A percentile compares a stretch with the other conserved stretches of the same genome.
These are phyloP conservation scores for Aspergillus quadrilineatus DNA, from an alignment of 2,329 filamentous ascomycete genomes.

Conservation along the genomic window DNA sequence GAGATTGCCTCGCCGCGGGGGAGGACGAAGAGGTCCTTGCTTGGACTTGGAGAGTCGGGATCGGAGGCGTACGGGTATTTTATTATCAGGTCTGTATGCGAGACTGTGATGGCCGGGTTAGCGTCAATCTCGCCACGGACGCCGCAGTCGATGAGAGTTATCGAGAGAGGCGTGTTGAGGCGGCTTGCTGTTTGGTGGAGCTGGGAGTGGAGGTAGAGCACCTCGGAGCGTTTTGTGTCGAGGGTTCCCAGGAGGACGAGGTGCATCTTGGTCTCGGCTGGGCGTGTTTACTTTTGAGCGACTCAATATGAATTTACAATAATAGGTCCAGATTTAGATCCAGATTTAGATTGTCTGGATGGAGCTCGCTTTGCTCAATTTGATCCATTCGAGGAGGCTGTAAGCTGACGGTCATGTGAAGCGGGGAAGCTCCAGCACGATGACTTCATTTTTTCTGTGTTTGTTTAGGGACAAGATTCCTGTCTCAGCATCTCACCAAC, in stretches of 20 bases:
- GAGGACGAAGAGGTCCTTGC: conserved; percentile 37
- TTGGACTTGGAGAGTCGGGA: conserved; percentile 4
- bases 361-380: no score
- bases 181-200: conserved; percentile 39
- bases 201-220: conserved; percentile 51
- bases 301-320: no score
- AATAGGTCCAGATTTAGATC: no score
- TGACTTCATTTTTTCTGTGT: neutral
- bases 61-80: conserved; percentile 13
- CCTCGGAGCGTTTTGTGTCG: conserved; percentile 63
- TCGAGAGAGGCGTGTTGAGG: conserved; percentile 33
- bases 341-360: no score
- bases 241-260: conserved; percentile 62
- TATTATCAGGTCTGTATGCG: conserved; percentile 38
- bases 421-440: neutral
- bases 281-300: no score
- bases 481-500: no score
- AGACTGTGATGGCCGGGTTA: conserved; percentile 50
- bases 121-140: conserved; percentile 28
- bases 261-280: conserved; percentile 25
- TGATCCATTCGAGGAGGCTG: no score
- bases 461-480: neutral
- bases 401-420: neutral
- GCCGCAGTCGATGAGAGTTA: conserved; percentile 27
- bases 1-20: conserved; percentile 58